Percentiles rank a stretch among this genome's conserved stretches.
phyloP scores from a whole-genome alignment of 768 basidiomycete genomes.

The Phlegmacium glaucopus region DNA sequence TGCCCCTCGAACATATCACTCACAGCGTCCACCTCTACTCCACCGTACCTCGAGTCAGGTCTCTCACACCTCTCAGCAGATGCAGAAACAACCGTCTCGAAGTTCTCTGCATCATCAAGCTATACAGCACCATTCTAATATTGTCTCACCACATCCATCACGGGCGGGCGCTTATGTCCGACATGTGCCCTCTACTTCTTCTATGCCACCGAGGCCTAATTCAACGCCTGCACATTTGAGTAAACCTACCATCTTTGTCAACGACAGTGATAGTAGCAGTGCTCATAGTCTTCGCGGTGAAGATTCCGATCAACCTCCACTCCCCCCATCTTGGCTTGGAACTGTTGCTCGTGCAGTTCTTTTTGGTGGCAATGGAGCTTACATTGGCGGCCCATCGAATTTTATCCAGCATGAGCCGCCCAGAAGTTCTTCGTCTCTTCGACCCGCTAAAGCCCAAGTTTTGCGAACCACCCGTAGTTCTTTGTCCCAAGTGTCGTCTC shows the following conservation, averaged over 20 bases:
- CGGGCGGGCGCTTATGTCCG: constrained; percentile 68
- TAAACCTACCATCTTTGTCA: constrained; percentile 23
- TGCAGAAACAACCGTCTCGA: constrained; percentile 18
- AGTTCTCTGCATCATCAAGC: constrained; percentile 24
- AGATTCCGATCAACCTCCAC: constrained; percentile 32
- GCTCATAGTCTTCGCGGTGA: constrained; percentile 32
- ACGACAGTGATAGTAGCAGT: constrained; percentile 27
- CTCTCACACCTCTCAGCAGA: constrained; percentile 4
- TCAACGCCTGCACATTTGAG: constrained; percentile 22
- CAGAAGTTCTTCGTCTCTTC: constrained; percentile 4
- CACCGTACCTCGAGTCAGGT: constrained; percentile 9
- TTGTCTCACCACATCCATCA: constrained; percentile 36
- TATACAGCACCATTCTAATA: constrained; percentile 15
- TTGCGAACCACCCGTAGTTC: constrained; percentile 38
- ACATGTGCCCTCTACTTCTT: constrained; percentile 64
- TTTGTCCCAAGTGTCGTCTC: constrained; percentile 32
- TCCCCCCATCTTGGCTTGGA: constrained; percentile 70
- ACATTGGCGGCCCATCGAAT: constrained; percentile 40
- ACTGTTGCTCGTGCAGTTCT: constrained; percentile 64
- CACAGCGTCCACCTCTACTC: constrained; percentile 8
- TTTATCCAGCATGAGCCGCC: constrained; percentile 3
- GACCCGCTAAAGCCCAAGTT: constrained; percentile 15
- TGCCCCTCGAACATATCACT: neutral
- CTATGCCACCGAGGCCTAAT: constrained; percentile 34
- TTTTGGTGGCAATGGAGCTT: constrained; percentile 45